These are phyloP conservation scores for Candida piceae DNA, from an alignment of 805 yeast genomes.

Conservation along the genomic window DNA sequence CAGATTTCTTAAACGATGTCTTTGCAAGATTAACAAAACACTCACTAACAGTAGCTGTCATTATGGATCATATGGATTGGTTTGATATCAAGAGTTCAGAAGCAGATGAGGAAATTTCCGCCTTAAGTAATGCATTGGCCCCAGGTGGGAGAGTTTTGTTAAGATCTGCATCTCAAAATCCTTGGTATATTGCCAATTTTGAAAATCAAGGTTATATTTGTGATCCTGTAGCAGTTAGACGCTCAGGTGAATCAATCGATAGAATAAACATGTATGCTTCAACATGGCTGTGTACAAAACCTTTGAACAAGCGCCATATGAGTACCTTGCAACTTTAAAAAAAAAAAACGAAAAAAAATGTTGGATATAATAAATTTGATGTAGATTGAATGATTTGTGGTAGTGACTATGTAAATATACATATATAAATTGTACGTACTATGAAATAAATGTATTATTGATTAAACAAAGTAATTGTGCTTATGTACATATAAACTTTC, in stretches of 20 bases:
- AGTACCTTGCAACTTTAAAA: conserved; percentile 36
- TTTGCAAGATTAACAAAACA: conserved; percentile 57
- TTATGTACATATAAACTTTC: too few species aligned
- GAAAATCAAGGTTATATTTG: conserved; percentile 65
- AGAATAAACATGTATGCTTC: conserved; percentile 86
- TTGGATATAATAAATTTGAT: too few species aligned
- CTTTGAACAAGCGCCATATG: conserved; percentile 37
- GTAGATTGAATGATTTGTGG: too few species aligned
- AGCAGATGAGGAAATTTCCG: conserved; percentile 61
- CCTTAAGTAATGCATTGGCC: conserved; percentile 56
- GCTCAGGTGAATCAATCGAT: conserved; percentile 62
- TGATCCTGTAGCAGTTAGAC: conserved; percentile 64
- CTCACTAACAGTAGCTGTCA: conserved; percentile 69
- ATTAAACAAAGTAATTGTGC: too few species aligned
- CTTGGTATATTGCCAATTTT: conserved; percentile 74
- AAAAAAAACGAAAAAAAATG: too few species aligned
- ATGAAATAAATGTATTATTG: too few species aligned
- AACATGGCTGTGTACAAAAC: conserved; percentile 76
- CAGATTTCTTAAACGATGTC: conserved; percentile 74
- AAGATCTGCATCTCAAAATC: conserved; percentile 66
- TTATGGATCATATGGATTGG: conserved; percentile 95
- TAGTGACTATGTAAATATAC: too few species aligned
- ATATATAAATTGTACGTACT: too few species aligned
- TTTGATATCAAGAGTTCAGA: conserved; percentile 62
- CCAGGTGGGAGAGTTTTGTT: conserved; percentile 70